Base-by-base conservation (phyloP, 2,329 filamentous ascomycete species). In the Bipolaris sorokiniana region DNA sequence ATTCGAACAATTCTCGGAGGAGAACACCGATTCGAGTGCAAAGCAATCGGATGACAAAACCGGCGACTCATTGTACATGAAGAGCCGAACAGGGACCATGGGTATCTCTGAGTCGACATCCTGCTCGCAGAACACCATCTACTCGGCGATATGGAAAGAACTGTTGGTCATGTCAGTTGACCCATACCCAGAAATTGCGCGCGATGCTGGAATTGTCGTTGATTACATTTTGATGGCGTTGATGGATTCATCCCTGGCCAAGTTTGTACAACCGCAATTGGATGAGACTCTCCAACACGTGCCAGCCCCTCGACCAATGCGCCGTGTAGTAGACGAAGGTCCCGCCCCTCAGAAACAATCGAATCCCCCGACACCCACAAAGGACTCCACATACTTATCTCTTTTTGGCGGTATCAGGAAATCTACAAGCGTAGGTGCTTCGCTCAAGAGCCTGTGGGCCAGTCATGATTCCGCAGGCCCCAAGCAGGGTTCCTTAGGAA, bases 71-170 rank as follows among this genome's bases (percentile, higher is more conserved):
- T 15, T 42, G 22, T 70, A 65, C 33, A 71, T 74, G 70, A 75
- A 74, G 54, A 50, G 60, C 28, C 63, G 69, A 26, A 48, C 67
- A 18, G 57, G 59, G 13, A 26, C 55, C 4, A 56, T 63, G 31
- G 59, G 56, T 34, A 41, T 62, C 4, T 20, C 57, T 3, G 45
- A 62, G 23, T 49, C 61, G 2, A 65, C 61, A 44, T 62, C 66
- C 1, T 76, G 73, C 53, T 92, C 93, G 11, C 88, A 91, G 63
- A 95, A 96, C 71, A 97, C 92, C 0, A 90, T 97, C 16, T 97
- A 96, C 74, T 90, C 93, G 28, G 90, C 93, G 1, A 90, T 96
- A 61, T 99, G 95, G 95, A 95, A 96, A 74, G 91, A 97, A 69
- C 84, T 96, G 41, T 81, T 97, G 57, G 91, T 96, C 61, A 83